Evolutionary conservation across 2,329 filamentous ascomycete species (phyloP).

Genomic region (Alternaria novae-zelandiae): DNA sequence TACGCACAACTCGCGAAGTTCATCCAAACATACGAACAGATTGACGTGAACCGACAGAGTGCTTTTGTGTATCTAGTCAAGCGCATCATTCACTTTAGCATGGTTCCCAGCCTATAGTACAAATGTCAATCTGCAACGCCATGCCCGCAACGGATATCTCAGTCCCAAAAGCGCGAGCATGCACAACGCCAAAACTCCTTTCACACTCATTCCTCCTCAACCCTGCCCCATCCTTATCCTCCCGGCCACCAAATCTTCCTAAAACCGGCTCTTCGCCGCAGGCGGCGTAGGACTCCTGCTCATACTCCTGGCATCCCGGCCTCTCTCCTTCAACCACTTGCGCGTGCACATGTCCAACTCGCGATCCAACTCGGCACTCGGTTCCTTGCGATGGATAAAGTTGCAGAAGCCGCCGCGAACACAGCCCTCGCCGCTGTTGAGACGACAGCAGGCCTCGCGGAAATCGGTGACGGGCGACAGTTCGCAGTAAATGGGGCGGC

Average conservation of each 20-base stretch:
- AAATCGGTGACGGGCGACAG: slow-evolving; percentile 97
- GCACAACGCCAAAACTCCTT: slow-evolving; percentile 7
- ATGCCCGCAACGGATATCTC: slow-evolving; percentile 14
- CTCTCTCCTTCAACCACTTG: slow-evolving; percentile 91
- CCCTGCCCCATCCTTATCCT: background rate
- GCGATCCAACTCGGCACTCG: slow-evolving; percentile 82
- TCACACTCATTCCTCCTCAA: background rate
- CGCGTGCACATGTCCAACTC: slow-evolving; percentile 89
- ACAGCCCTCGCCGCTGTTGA: slow-evolving; percentile 95
- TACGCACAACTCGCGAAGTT: background rate
- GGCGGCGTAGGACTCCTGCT: slow-evolving; percentile 86
- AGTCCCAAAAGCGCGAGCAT: slow-evolving; percentile 2
- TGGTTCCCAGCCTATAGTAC: background rate
- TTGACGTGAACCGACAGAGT: background rate
- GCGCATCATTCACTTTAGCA: no score
- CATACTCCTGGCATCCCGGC: slow-evolving; percentile 81
- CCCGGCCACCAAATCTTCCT: background rate
- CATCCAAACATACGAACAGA: no score
- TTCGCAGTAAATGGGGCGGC: slow-evolving; percentile 97
- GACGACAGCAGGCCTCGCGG: slow-evolving; percentile 92
- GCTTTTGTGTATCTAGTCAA: background rate
- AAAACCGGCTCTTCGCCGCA: slow-evolving; percentile 52
- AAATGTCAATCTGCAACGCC: slow-evolving; percentile 2
- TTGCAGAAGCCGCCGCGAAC: slow-evolving; percentile 98
- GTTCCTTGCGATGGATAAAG: slow-evolving; percentile 98